Evolutionary conservation across 768 basidiomycete species (phyloP).

Genomic region (Astraeus odoratus): DNA sequence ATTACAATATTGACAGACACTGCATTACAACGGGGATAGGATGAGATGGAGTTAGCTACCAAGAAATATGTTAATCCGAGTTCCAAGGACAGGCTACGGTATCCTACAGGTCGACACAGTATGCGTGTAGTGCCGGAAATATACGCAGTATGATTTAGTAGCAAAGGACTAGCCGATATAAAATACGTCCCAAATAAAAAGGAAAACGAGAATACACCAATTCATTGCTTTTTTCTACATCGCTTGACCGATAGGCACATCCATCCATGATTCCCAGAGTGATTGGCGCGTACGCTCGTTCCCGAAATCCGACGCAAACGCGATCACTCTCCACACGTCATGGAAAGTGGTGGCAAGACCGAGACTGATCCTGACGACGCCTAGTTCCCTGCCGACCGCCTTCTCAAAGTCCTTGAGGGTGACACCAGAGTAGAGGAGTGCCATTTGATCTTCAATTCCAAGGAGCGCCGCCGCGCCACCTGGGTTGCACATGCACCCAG

Average conservation of each 20-base stretch:
- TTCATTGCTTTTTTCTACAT: too few species aligned
- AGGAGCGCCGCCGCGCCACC: constrained; percentile 72
- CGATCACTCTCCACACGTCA: constrained; percentile 57
- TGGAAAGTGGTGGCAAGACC: constrained; percentile 75
- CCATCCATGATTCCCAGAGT: constrained; percentile 37
- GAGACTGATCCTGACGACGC: constrained; percentile 70
- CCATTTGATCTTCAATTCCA: constrained; percentile 61
- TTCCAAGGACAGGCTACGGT: too few species aligned
- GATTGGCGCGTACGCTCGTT: constrained; percentile 28
- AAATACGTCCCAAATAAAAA: too few species aligned
- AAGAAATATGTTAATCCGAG: not conserved
- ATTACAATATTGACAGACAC: too few species aligned
- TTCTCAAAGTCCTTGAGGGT: constrained; percentile 57
- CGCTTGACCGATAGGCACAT: constrained; percentile 28
- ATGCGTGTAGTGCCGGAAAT: too few species aligned
- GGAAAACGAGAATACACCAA: not conserved
- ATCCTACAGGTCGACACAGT: too few species aligned
- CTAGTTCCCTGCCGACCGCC: constrained; percentile 58
- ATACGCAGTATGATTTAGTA: too few species aligned
- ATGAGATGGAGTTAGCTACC: not conserved
- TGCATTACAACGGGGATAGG: too few species aligned
- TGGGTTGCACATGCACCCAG: constrained; percentile 86
- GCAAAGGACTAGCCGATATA: too few species aligned
- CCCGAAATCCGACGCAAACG: constrained; percentile 42
- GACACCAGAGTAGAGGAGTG: constrained; percentile 48